Base-by-base conservation (phyloP, 2,329 filamentous ascomycete species). In the Apiospora kogelbergensis region DNA sequence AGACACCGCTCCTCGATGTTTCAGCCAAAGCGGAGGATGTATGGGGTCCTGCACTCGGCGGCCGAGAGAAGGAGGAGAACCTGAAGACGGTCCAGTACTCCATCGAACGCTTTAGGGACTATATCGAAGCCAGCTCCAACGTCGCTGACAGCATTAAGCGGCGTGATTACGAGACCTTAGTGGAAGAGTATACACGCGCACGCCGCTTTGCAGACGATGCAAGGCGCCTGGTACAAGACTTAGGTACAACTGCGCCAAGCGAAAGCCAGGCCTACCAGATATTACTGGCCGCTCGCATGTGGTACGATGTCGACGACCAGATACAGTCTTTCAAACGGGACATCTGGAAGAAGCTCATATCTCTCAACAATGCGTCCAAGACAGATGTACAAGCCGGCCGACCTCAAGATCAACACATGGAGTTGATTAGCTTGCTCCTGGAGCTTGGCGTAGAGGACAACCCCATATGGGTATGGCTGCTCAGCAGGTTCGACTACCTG, bases 1-100 rank as follows among this genome's bases (percentile, higher is more conserved):
- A 97, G 78, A 88, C 86, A 1, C 95, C 96, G 22, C 84, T 99
- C 68, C 85, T 96, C 11, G 96, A 98, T 75, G 93, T 97, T 13
- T 94, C 93, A 0, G 92, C 94, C 70, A 98, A 98, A 80, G 96
- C 95, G 0, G 94, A 98, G 79, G 96, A 99, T 76, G 93, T 99
- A 10, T 99, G 97, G 95, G 96, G 96, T 0, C 96, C 96, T 2
- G 95, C 96, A 1, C 81, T 99, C 45, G 94, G 94, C 65, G 96
- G 96, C 3, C 90, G 93, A 37, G 95, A 98, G 75, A 94, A 95
- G 77, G 96, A 98, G 76, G 93, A 95, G 77, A 91, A 91, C 71
- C 84, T 99, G 68, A 97, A 95, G 79, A 86, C 89, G 0, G 89
- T 98, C 10, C 86, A 94, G 26, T 86, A 87, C 10, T 90, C 91